These are phyloP conservation scores for Galerina marginata DNA, from an alignment of 768 basidiomycete species.

Conservation along the genomic window DNA sequence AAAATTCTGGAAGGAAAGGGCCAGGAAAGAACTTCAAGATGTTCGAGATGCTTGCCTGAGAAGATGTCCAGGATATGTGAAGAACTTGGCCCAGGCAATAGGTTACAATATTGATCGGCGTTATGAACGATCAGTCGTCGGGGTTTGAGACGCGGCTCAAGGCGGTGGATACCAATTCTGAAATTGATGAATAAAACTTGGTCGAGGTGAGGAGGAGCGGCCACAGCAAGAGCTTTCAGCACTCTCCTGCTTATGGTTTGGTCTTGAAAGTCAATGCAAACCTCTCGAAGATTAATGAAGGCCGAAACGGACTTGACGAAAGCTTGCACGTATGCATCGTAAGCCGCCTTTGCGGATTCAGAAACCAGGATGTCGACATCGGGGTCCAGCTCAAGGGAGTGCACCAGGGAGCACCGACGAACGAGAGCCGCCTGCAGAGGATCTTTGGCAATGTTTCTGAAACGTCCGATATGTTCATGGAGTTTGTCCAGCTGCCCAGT, in stretches of 20 bases:
- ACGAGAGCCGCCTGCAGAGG: neutral
- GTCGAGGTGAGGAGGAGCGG: neutral
- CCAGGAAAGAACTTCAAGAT: neutral
- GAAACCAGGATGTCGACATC: neutral
- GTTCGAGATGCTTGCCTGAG: neutral
- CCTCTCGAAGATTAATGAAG: neutral
- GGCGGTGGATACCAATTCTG: neutral
- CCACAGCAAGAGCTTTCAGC: neutral
- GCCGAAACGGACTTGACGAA: neutral
- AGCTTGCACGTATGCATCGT: neutral
- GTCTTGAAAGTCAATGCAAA: neutral
- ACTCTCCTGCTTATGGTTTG: neutral
- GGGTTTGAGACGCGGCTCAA: neutral
- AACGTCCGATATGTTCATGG: neutral
- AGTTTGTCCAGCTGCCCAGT: neutral
- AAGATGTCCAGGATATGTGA: neutral
- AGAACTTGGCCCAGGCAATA: neutral
- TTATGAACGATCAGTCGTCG: neutral
- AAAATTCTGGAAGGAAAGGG: neutral
- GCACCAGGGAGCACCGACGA: neutral
- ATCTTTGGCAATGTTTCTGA: neutral
- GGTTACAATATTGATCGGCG: neutral
- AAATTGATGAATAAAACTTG: neutral
- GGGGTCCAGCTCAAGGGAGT: neutral
- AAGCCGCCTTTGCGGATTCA: neutral